Percentiles rank a stretch among this genome's conserved stretches.
Conservation (phyloP, 148 eudicot genomes). For the Rheum nobile region DNA sequence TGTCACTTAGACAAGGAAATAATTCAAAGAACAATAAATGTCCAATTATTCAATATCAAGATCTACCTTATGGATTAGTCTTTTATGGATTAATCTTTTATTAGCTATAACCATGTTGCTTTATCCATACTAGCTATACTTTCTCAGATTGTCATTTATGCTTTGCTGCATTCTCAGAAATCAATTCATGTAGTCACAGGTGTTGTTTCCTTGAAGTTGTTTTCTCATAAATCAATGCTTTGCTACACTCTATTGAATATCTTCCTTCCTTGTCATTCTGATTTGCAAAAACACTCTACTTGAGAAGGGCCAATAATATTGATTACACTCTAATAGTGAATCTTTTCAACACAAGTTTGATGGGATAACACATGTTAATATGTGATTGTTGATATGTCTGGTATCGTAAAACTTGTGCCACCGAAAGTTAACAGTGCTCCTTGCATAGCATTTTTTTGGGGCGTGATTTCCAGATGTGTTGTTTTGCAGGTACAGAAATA, state of each 20-base stretch:
- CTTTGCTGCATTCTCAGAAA: neutral
- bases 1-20: constrained; percentile 20
- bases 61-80: constrained; percentile 11
- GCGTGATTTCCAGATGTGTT: neutral
- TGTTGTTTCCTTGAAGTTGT: neutral
- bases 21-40: constrained; percentile 58
- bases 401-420: too few relatives aligned
- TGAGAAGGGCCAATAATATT: neutral
- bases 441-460: neutral
- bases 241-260: neutral
- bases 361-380: neutral
- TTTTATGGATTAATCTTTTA: neutral
- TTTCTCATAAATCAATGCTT: too few relatives aligned
- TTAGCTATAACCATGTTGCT: neutral
- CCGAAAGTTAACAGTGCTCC: neutral
- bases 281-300: neutral
- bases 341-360: neutral
- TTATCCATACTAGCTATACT: neutral
- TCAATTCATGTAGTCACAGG: neutral
- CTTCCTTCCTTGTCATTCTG: neutral
- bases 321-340: neutral
- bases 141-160: neutral
- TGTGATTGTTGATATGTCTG: too few relatives aligned
- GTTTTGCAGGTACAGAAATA: constrained; percentile 58
- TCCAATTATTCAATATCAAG: too few relatives aligned